Percentiles rank a stretch among this genome's conserved stretches.
These are phyloP conservation scores for Oligophagozyma castellii DNA, from an alignment of 1,139 yeast genomes.

Conservation along the genomic window DNA sequence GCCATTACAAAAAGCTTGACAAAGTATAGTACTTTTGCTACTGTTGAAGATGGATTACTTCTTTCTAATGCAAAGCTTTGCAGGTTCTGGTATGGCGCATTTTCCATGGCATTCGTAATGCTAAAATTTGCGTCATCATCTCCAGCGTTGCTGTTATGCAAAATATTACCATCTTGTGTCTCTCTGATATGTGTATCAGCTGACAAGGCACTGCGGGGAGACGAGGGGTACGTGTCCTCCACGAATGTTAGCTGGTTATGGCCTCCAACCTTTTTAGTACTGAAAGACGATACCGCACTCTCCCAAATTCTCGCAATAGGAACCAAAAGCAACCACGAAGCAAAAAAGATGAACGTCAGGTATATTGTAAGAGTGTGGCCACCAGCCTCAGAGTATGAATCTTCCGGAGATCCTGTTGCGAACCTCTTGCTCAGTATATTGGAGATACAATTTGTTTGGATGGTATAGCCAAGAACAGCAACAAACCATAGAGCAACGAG, in stretches of 20 bases:
- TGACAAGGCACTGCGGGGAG: neutral
- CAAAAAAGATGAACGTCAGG: constrained; percentile 4
- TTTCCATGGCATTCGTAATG: no score
- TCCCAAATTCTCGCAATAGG: constrained; percentile 3
- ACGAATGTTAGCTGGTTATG: neutral
- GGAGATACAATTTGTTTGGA: constrained; percentile 6
- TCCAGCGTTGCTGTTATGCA: no score
- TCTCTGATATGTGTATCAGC: neutral
- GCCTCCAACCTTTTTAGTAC: no score
- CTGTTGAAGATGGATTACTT: neutral
- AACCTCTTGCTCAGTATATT: constrained; percentile 3
- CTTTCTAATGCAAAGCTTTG: neutral
- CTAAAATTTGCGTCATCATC: no score
- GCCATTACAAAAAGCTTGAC: constrained; percentile 9
- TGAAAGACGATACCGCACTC: no score
- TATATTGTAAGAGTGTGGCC: constrained; percentile 2
- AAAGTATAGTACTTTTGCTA: constrained; percentile 3
- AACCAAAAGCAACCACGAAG: constrained; percentile 4
- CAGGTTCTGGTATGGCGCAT: neutral
- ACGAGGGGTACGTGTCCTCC: neutral
- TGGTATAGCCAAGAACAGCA: constrained; percentile 6
- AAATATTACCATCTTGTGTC: constrained; percentile 1
- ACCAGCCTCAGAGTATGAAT: constrained; percentile 1
- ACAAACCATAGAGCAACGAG: constrained; percentile 5
- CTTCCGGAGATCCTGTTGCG: neutral